Evolutionary conservation across 768 basidiomycete species (phyloP).

Genomic region (Grammothele lineata): DNA sequence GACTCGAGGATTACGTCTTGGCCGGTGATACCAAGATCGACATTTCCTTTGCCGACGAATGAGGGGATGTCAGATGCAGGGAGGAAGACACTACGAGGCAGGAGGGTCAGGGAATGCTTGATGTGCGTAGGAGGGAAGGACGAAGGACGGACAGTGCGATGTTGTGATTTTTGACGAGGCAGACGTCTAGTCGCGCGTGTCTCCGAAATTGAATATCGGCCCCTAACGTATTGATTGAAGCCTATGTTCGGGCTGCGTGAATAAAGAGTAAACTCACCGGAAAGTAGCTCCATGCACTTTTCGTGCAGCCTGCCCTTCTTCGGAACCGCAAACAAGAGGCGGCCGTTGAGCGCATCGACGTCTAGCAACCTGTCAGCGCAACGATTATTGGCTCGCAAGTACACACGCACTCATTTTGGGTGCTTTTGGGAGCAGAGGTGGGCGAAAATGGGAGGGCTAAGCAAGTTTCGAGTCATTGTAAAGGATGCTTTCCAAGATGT

Average conservation of each 20-base stretch:
- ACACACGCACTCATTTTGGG: not conserved
- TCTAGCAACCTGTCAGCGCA: constrained; percentile 34
- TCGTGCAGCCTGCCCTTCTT: constrained; percentile 97
- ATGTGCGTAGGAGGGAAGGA: constrained; percentile 1
- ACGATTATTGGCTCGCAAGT: not conserved
- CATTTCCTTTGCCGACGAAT: constrained; percentile 96
- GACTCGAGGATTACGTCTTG: constrained; percentile 96
- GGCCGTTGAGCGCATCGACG: constrained; percentile 75
- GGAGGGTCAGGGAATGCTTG: not conserved
- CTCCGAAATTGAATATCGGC: constrained; percentile 95
- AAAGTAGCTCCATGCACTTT: constrained; percentile 79
- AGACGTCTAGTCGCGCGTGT: constrained; percentile 85
- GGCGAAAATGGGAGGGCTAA: not conserved
- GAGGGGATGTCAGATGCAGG: constrained; percentile 97
- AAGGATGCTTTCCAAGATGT: too few relatives aligned
- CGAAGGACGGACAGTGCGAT: constrained; percentile 77
- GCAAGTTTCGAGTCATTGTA: not conserved
- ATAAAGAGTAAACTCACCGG: constrained; percentile 47
- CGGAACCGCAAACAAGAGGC: constrained; percentile 91
- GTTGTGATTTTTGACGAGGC: constrained; percentile 88
- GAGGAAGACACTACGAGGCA: constrained; percentile 73
- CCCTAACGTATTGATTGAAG: constrained; percentile 40
- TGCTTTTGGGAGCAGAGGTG: not conserved
- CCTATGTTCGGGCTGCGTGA: not conserved
- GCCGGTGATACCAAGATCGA: constrained; percentile 96